Percentiles rank a stretch among this genome's conserved stretches.
These are phyloP conservation scores for Hypoxylon sp. DNA, from an alignment of 2,329 filamentous ascomycete species.

Conservation along the genomic window DNA sequence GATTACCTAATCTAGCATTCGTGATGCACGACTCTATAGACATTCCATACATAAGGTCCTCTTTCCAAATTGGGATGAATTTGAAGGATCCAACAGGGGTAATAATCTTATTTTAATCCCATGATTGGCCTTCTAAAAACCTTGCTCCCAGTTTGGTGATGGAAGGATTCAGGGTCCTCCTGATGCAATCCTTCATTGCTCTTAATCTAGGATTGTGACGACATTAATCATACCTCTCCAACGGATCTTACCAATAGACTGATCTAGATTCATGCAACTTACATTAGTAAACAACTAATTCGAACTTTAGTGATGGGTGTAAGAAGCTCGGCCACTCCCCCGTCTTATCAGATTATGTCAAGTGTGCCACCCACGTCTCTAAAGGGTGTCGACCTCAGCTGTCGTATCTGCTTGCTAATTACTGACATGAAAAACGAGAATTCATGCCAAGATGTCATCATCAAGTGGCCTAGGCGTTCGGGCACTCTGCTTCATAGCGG, in stretches of 20 bases:
- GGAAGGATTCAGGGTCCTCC: neutral
- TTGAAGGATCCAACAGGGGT: neutral
- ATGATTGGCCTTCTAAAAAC: neutral
- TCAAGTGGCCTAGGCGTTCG: constrained; percentile 6
- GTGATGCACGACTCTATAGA: neutral
- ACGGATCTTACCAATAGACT: neutral
- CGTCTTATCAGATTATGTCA: neutral
- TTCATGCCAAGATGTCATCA: constrained; percentile 26
- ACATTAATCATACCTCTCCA: neutral
- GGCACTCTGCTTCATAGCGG: constrained; percentile 11
- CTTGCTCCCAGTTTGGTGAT: neutral
- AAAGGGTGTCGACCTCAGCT: neutral
- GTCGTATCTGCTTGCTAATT: neutral
- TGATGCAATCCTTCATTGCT: neutral
- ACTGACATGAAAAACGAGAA: neutral
- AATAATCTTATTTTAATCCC: neutral
- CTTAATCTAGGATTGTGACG: neutral
- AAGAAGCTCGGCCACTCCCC: neutral
- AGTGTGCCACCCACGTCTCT: neutral
- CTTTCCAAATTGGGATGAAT: neutral
- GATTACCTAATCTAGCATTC: neutral
- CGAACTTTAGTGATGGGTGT: neutral
- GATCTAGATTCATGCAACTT: neutral
- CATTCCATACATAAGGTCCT: neutral
- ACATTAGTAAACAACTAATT: neutral